These are phyloP conservation scores for Paramyrothecium sp. DNA, from an alignment of 2,329 filamentous ascomycete species.

Conservation along the genomic window DNA sequence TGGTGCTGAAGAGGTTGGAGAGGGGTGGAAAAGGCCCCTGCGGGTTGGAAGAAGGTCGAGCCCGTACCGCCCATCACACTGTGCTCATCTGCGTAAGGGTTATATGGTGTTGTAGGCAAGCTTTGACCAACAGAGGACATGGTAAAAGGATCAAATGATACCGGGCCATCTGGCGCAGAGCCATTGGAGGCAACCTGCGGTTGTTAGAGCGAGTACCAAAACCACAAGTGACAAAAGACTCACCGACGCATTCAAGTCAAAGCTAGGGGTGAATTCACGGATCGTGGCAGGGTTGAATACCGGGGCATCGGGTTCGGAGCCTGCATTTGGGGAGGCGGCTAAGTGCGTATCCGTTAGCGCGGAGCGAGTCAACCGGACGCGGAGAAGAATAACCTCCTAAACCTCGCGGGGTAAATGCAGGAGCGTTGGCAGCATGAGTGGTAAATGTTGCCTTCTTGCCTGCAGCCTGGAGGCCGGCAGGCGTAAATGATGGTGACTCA, in stretches of 20 bases:
- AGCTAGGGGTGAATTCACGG: constrained; percentile 60
- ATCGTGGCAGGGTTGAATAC: constrained; percentile 57
- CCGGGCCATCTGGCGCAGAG: constrained; percentile 40
- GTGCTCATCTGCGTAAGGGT: constrained; percentile 78
- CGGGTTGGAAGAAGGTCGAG: constrained; percentile 66
- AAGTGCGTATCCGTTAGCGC: neutral
- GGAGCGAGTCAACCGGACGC: constrained; percentile 8
- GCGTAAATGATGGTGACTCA: constrained; percentile 94
- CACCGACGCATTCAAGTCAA: constrained; percentile 51
- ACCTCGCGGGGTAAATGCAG: constrained; percentile 76
- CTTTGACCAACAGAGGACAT: constrained; percentile 54
- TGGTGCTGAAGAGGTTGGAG: constrained; percentile 81
- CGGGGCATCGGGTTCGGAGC: constrained; percentile 40
- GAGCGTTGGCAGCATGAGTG: constrained; percentile 85
- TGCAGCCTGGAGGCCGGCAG: constrained; percentile 49
- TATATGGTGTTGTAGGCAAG: constrained; percentile 54
- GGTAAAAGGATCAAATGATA: constrained; percentile 61
- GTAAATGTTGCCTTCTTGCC: constrained; percentile 77
- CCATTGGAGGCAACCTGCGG: constrained; percentile 44
- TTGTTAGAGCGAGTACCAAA: constrained; percentile 2
- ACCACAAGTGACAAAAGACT: constrained; percentile 14
- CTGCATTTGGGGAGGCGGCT: constrained; percentile 35
- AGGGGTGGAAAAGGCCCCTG: constrained; percentile 48
- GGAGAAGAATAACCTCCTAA: constrained; percentile 34
- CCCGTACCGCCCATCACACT: constrained; percentile 53